phyloP scores from a whole-genome alignment of 2,329 filamentous ascomycete genomes.

The Arachnopeziza araneosa region DNA sequence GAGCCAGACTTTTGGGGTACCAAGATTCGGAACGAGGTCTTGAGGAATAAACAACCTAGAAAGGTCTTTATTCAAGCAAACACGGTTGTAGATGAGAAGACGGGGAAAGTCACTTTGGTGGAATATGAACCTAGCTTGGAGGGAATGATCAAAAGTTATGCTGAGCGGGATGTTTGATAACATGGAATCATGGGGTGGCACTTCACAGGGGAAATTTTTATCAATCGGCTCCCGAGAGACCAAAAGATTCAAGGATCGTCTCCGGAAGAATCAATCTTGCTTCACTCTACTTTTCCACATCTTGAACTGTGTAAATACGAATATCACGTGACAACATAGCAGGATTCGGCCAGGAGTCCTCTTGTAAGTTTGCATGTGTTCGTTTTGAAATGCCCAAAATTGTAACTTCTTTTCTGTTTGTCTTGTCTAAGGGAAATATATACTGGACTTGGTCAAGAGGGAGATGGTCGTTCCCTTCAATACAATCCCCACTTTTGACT shows the following conservation, averaged over 20 bases:
- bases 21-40: conserved; percentile 69
- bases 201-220: too few species aligned
- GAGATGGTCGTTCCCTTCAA: not conserved
- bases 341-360: too few species aligned
- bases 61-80: conserved; percentile 95
- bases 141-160: conserved; percentile 81
- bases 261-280: too few species aligned
- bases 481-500: conserved; percentile 15
- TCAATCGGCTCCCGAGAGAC: too few species aligned
- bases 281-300: too few species aligned
- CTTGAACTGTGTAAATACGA: too few species aligned
- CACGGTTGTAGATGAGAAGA: conserved; percentile 64
- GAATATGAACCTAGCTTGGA: conserved; percentile 79
- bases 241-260: too few species aligned
- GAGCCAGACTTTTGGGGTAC: conserved; percentile 77
- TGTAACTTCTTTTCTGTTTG: not conserved
- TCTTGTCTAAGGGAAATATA: conserved; percentile 11
- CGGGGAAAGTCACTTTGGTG: conserved; percentile 67
- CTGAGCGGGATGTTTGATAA: conserved; percentile 43
- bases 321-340: too few species aligned
- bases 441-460: conserved; percentile 14
- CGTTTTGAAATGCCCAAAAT: too few species aligned
- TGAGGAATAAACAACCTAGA: conserved; percentile 73
- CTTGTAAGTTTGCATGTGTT: too few species aligned
- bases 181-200: not conserved